Evolutionary conservation across 148 eudicot species (phyloP), one percentile per base, ranked within the genome.

Genomic region (Limonium bicolor): DNA sequence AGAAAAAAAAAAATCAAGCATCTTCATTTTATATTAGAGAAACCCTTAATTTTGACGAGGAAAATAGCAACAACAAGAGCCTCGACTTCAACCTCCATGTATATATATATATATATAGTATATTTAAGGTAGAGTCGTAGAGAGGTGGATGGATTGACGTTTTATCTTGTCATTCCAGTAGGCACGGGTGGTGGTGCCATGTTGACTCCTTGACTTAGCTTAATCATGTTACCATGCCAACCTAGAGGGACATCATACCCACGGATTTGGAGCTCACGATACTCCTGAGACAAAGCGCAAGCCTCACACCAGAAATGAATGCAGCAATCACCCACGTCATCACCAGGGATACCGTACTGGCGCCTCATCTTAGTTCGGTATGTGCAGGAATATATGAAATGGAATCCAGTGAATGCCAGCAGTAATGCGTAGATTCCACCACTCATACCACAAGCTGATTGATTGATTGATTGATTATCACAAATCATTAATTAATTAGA

Each of bases 201-300:
- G 42, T 19, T 19, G 12, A 38, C 21, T 5, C 42, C 42, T 38
- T 38, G 42, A 18, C 21, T 38, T 19, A 18, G 42, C 22, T 24
- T 38, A 8, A 24, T 24, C 42, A 19, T 19, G 42, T 38, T 38
- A 7, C 42, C 42, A 15, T 18, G 18, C 42, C 42, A 38, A 12
- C 42, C 42, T 36, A 36, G 8, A 18, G 38, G 20, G 41, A 37
- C 41, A 37, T 37, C 10, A 37, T 41, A 58, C 14, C 56, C 63
- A 27, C 51, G 73, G 36, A 38, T 32, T 33, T 63, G 27, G 41
- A 68, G 73, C 56, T 68, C 69, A 0, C 73, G 61, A 37, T 63
- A 61, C 40, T 63, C 69, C 47, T 69, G 74, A 23, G 65, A 63
- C 11, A 69, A 40, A 24, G 74, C 69, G 46, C 74, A 69, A 23